A percentile compares a stretch with the other conserved stretches of the same genome.
phyloP scores from a whole-genome alignment of 2,329 filamentous ascomycete genomes.

The Alternaria infectoria region DNA sequence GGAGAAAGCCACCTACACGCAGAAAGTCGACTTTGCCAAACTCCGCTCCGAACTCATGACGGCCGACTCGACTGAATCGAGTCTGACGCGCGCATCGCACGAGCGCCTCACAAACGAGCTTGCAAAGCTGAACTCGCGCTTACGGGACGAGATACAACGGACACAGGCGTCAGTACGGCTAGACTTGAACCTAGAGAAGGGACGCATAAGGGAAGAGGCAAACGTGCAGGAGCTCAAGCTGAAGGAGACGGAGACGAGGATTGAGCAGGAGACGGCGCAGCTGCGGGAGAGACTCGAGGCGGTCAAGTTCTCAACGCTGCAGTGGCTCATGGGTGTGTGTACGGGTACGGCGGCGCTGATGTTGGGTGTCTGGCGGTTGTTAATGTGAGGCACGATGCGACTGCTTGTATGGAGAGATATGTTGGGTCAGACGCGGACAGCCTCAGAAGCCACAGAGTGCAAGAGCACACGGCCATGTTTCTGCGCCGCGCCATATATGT shows the following conservation, averaged over 20 bases:
- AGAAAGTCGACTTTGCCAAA: slow-evolving; percentile 98
- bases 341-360: slow-evolving; percentile 70
- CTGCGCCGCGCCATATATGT: slow-evolving; percentile 25
- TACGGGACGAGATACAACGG: slow-evolving; percentile 91
- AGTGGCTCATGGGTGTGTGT: slow-evolving; percentile 90
- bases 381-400: slow-evolving; percentile 58
- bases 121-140: slow-evolving; percentile 85
- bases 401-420: neutral
- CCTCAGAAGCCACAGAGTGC: neutral
- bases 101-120: slow-evolving; percentile 94
- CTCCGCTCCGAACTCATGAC: slow-evolving; percentile 92
- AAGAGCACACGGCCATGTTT: slow-evolving; percentile 3
- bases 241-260: slow-evolving; percentile 97
- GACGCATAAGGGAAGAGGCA: slow-evolving; percentile 92
- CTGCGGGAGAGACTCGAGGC: slow-evolving; percentile 91
- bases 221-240: slow-evolving; percentile 97
- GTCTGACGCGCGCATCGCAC: slow-evolving; percentile 85
- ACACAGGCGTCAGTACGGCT: slow-evolving; percentile 92
- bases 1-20: slow-evolving; percentile 75
- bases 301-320: slow-evolving; percentile 96
- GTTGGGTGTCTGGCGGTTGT: slow-evolving; percentile 70
- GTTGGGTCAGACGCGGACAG: neutral
- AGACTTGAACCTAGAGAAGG: slow-evolving; percentile 96
- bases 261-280: slow-evolving; percentile 91
- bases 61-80: slow-evolving; percentile 87